These are phyloP conservation scores for Rhododendron mucronatum DNA, from an alignment of 148 eudicot genomes.

Conservation along the genomic window DNA sequence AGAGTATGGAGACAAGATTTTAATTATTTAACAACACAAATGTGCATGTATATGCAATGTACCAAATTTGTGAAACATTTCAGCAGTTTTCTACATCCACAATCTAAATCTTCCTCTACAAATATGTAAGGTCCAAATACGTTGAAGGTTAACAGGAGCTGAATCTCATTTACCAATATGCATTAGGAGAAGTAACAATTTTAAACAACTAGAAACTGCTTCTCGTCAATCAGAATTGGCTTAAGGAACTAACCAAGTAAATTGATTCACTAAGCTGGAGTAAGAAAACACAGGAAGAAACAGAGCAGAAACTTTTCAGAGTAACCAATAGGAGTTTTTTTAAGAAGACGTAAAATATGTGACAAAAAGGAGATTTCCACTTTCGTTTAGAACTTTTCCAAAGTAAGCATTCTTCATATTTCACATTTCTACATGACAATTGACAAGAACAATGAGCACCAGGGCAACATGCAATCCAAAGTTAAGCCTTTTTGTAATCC, in stretches of 20 bases:
- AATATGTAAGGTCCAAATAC: neutral
- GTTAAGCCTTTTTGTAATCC: too few relatives aligned
- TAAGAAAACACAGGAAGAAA: neutral
- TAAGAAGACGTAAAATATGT: neutral
- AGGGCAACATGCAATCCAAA: neutral
- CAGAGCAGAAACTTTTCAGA: neutral
- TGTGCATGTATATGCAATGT: neutral
- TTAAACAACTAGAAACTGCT: neutral
- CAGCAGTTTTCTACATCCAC: neutral
- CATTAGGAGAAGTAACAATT: neutral
- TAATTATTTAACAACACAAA: neutral
- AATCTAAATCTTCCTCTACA: neutral
- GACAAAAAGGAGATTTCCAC: neutral
- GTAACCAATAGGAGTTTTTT: neutral
- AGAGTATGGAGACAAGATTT: neutral
- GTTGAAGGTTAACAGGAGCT: constrained; percentile 1
- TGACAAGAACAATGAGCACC: neutral
- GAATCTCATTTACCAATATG: too few relatives aligned
- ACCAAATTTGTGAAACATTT: neutral
- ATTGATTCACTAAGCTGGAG: neutral
- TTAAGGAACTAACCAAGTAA: neutral
- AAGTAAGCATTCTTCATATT: neutral
- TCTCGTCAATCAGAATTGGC: neutral
- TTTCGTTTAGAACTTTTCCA: neutral
- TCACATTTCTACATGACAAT: neutral